A percentile compares a stretch with the other conserved stretches of the same genome.
phyloP scores from a whole-genome alignment of 2,329 filamentous ascomycete genomes.

The Sordariomycetes sp. region DNA sequence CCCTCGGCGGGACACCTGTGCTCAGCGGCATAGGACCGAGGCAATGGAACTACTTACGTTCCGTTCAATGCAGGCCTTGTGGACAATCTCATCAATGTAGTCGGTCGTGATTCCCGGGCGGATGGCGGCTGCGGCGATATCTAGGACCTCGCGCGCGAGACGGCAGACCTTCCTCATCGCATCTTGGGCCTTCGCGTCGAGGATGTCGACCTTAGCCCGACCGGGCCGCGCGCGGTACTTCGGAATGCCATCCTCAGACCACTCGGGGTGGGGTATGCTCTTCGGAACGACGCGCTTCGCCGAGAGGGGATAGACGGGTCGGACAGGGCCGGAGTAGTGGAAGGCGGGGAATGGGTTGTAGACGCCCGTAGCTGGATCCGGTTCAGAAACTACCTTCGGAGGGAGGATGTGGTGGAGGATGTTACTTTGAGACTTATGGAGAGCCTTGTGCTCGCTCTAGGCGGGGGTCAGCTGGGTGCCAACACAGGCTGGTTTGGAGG shows the following conservation, averaged over 20 bases:
- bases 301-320: conserved; percentile 81
- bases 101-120: conserved; percentile 94
- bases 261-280: conserved; percentile 74
- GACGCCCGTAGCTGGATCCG: conserved; percentile 75
- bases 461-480: background rate
- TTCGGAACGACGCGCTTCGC: conserved; percentile 60
- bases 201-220: conserved; percentile 69
- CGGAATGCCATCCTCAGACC: conserved; percentile 70
- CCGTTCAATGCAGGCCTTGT: conserved; percentile 87
- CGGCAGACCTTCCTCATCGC: conserved; percentile 88
- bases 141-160: conserved; percentile 78
- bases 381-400: conserved; percentile 79
- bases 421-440: conserved; percentile 58
- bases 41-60: conserved; percentile 45
- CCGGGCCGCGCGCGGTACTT: conserved; percentile 44
- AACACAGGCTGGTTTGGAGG: background rate
- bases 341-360: conserved; percentile 91
- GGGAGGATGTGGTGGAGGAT: conserved; percentile 61
- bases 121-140: conserved; percentile 72
- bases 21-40: background rate
- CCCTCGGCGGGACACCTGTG: background rate
- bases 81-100: conserved; percentile 85
- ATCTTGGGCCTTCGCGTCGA: conserved; percentile 69
- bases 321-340: conserved; percentile 64
- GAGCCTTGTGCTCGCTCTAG: conserved; percentile 4